Conservation (phyloP, 495 filamentous ascomycete genomes). For the Talaromyces proteolyticus region DNA sequence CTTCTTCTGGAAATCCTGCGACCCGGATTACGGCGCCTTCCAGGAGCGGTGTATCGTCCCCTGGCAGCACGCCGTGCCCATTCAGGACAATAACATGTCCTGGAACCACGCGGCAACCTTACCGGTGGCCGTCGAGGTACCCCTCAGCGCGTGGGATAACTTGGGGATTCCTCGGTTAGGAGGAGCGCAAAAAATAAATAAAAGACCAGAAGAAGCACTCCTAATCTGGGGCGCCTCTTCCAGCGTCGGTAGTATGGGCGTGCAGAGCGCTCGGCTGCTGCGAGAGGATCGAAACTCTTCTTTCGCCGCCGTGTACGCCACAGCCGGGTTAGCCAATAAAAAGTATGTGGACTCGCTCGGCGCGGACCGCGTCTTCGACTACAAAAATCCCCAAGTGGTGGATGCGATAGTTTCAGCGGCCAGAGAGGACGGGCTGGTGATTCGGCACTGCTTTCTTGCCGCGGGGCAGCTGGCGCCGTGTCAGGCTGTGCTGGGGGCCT, state of each 20-base stretch:
- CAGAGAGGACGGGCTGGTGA: constrained; percentile 28
- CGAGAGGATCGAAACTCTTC: constrained; percentile 22
- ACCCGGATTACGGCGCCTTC: constrained; percentile 40
- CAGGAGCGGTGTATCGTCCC: constrained; percentile 36
- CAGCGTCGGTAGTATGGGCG: constrained; percentile 36
- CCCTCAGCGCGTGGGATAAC: constrained; percentile 23
- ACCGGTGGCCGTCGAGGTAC: constrained; percentile 32
- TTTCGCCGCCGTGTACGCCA: constrained; percentile 35
- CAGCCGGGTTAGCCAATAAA: constrained; percentile 40
- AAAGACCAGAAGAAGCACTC: constrained; percentile 24
- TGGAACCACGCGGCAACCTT: constrained; percentile 40
- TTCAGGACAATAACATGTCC: constrained; percentile 29
- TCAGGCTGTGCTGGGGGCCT: constrained; percentile 32
- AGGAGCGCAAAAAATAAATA: constrained; percentile 8
- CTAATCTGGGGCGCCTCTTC: constrained; percentile 44
- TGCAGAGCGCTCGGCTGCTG: constrained; percentile 35
- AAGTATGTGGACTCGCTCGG: constrained; percentile 38
- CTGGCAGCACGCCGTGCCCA: constrained; percentile 24
- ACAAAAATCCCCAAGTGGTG: constrained; percentile 37
- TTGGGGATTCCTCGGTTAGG: constrained; percentile 19
- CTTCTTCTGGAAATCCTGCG: constrained; percentile 25
- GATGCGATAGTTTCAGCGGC: constrained; percentile 35
- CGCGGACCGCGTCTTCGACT: constrained; percentile 44
- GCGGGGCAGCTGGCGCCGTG: constrained; percentile 24
- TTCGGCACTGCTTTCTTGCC: constrained; percentile 36